Evolutionary conservation across 192 early-diverging fungal genomes (phyloP).

Genomic region (Jimgerdemannia lactiflua): DNA sequence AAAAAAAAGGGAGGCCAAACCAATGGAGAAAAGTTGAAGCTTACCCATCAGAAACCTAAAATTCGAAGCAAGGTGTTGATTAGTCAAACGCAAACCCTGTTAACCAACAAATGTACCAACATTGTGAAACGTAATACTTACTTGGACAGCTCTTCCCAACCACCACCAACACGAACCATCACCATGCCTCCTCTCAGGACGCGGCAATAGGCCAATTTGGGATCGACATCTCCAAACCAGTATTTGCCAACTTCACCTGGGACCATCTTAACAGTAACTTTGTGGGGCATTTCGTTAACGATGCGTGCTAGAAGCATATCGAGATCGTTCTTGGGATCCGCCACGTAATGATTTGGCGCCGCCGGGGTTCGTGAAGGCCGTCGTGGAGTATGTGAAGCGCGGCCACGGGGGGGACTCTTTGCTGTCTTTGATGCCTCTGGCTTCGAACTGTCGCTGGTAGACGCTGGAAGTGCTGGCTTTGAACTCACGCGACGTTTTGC

Average conservation of each 20-base stretch:
- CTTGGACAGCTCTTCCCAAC: constrained; percentile 59
- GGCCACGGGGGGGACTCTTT: not conserved
- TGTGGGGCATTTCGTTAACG: constrained; percentile 56
- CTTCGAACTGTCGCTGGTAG: not conserved
- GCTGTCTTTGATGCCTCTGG: not conserved
- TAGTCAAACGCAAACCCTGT: not conserved
- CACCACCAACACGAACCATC: constrained; percentile 68
- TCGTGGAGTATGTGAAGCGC: not conserved
- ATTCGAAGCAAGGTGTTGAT: not conserved
- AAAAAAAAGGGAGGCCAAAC: constrained; percentile 18
- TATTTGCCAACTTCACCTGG: constrained; percentile 58
- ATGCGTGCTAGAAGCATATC: constrained; percentile 59
- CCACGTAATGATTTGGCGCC: constrained; percentile 28
- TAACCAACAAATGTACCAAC: not conserved
- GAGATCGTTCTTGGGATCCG: constrained; percentile 52
- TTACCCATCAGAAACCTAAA: constrained; percentile 1
- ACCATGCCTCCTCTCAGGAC: constrained; percentile 59
- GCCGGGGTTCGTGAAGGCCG: not conserved
- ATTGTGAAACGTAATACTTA: constrained; percentile 17
- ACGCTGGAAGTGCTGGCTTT: not conserved
- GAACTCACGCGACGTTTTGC: not conserved
- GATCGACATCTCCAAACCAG: constrained; percentile 63
- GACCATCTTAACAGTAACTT: constrained; percentile 44
- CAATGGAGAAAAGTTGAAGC: constrained; percentile 8
- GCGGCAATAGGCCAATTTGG: constrained; percentile 61